Evolutionary conservation across 495 filamentous ascomycete genomes (phyloP).

Genomic region (Neurospora cerealis): DNA sequence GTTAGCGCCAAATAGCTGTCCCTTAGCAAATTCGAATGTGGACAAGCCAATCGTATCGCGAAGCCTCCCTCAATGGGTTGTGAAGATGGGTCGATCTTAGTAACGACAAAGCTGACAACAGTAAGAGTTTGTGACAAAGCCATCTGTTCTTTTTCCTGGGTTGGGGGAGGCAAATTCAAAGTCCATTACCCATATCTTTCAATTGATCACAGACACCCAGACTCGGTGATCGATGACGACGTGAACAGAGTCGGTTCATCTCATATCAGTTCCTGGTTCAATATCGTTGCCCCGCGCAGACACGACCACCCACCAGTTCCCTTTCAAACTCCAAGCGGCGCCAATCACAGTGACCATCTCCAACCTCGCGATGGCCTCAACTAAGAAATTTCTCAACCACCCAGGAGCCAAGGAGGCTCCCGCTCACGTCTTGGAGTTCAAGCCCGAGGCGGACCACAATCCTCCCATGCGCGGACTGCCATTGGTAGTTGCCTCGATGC

Average conservation of each 20-base stretch:
- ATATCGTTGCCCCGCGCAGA: background rate
- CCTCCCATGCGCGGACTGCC: conserved; percentile 21
- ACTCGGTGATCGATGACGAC: background rate
- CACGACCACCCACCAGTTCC: background rate
- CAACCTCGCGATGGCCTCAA: conserved; percentile 2
- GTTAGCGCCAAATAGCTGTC: background rate
- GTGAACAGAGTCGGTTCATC: background rate
- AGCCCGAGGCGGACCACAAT: conserved; percentile 18
- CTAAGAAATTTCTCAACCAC: conserved; percentile 21
- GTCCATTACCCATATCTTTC: background rate
- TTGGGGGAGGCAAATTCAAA: background rate
- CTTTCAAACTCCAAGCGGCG: background rate
- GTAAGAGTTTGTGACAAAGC: background rate
- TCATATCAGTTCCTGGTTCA: background rate
- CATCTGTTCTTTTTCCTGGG: background rate
- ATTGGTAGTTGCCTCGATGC: conserved; percentile 13
- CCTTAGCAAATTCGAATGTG: background rate
- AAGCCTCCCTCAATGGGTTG: background rate
- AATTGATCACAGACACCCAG: background rate
- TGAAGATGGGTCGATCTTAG: background rate
- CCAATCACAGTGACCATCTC: background rate
- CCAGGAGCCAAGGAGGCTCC: conserved; percentile 24
- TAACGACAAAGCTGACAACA: background rate
- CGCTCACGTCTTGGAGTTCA: conserved; percentile 12
- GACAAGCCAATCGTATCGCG: background rate